Conservation (phyloP, 331 rosid genomes). For the Rosa hybrid region DNA sequence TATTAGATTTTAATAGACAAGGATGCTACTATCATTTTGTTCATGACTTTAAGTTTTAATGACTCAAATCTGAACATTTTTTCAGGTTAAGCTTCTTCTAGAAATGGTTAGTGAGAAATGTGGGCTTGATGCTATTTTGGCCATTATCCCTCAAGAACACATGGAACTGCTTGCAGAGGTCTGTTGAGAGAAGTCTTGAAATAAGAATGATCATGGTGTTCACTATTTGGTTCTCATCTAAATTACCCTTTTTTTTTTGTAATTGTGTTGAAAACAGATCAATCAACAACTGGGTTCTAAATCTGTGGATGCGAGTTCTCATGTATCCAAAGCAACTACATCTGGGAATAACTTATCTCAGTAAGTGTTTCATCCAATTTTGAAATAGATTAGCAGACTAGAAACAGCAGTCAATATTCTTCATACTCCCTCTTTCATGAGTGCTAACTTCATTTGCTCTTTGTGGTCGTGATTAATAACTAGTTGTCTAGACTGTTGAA, state of each 20-base stretch:
- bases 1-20: not conserved
- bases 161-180: conserved; percentile 88
- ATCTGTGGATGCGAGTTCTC: conserved; percentile 66
- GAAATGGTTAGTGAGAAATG: conserved; percentile 83
- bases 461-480: not conserved
- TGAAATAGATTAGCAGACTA: conserved; percentile 41
- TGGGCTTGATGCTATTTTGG: conserved; percentile 83
- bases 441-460: not conserved
- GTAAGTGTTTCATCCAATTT: conserved; percentile 45
- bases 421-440: not conserved
- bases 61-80: conserved; percentile 3
- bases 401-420: not conserved
- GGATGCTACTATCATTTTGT: not conserved
- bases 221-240: not conserved
- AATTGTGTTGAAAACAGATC: too few relatives aligned
- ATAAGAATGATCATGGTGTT: not conserved
- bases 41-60: not conserved
- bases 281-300: too few relatives aligned
- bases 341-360: conserved; percentile 51
- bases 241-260: too few relatives aligned
- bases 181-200: conserved; percentile 11
- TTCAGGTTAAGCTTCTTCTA: conserved; percentile 67
- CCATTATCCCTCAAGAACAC: conserved; percentile 83
- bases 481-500: not conserved
- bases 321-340: conserved; percentile 64